Percentiles rank a stretch among this genome's conserved stretches.
phyloP scores from a whole-genome alignment of 2,329 filamentous ascomycete genomes.

The Verticillium albo-atrum region DNA sequence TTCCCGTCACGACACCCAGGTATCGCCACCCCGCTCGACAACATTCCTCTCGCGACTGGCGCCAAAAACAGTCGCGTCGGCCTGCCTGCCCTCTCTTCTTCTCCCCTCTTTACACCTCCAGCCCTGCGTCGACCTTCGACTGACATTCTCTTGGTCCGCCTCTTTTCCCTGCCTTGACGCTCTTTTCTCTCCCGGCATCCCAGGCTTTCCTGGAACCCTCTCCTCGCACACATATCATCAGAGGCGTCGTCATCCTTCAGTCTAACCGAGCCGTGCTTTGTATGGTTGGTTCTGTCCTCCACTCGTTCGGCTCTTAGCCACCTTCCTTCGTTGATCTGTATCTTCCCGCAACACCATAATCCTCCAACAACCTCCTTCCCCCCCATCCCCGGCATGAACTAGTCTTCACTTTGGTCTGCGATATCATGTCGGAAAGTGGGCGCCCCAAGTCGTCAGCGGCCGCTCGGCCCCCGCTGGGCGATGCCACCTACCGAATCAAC shows the following conservation, averaged over 20 bases:
- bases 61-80: not conserved
- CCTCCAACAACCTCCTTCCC: not conserved
- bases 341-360: not conserved
- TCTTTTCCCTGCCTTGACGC: not conserved
- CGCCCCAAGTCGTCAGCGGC: slow-evolving; percentile 6
- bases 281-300: not conserved
- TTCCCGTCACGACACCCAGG: not conserved
- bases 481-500: slow-evolving; percentile 44
- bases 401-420: not conserved
- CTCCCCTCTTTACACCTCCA: not conserved
- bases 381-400: not conserved
- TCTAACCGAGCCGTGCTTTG: not conserved
- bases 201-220: not conserved
- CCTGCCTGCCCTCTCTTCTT: not conserved
- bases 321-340: not conserved
- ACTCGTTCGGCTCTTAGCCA: not conserved
- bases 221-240: not conserved
- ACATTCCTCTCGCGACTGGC: not conserved
- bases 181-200: not conserved
- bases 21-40: not conserved
- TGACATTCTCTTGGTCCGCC: not conserved
- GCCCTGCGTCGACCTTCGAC: not conserved
- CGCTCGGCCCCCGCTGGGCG: slow-evolving; percentile 36
- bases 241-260: not conserved
- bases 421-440: slow-evolving; percentile 11